Base-by-base conservation (phyloP, 1,139 yeast genomes). In the Protomyces macrosporus region DNA sequence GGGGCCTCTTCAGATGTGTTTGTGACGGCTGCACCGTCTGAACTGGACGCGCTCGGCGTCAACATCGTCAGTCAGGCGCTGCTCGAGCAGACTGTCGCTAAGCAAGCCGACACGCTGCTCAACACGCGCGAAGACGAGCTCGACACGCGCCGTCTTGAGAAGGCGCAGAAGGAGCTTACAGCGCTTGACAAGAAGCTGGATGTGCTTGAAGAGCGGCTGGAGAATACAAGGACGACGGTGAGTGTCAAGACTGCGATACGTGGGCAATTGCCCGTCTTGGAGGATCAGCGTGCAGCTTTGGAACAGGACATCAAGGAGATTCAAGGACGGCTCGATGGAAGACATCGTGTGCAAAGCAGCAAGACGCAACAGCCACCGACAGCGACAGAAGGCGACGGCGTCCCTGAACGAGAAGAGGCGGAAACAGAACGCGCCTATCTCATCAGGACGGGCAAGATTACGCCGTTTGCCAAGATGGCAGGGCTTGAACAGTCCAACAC, bases 391-490 rank as follows among this genome's bases (percentile, higher is more conserved):
- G 69, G 66, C 1, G 68, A 69, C 0, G 74, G 73, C 16, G 79
- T 73, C 12, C 62, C 62, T 9, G 62, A 58, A 30, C 65, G 67
- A n/a, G 58, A 67, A 6, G 67, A 87, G 0, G 88, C 83, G 32
- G 98, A 93, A 72, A 76, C 88, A 0, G 89, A 88, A 70, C 83
- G 83, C 65, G 98, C 91, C 63, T 93, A 76, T 72, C 78, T 93
- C 67, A 82, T 93, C 0, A 79, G 98, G 68, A 91, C 91, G 0
- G 99, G 99, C 51, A 86, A 90, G 72, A 84, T 90, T 65, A 93
- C 99, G 0, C 98, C 98, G 0, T 93, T 93, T 77, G 96, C 97
- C 9, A 84, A 84, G 52, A 78, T 84, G 23, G 79, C 81, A 45
- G 72, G 72, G 6, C 65, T 70, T 3, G 71, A 69, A 53, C 63